phyloP scores from a whole-genome alignment of 306 rosid genomes.

The Lathyrus sativus region DNA sequence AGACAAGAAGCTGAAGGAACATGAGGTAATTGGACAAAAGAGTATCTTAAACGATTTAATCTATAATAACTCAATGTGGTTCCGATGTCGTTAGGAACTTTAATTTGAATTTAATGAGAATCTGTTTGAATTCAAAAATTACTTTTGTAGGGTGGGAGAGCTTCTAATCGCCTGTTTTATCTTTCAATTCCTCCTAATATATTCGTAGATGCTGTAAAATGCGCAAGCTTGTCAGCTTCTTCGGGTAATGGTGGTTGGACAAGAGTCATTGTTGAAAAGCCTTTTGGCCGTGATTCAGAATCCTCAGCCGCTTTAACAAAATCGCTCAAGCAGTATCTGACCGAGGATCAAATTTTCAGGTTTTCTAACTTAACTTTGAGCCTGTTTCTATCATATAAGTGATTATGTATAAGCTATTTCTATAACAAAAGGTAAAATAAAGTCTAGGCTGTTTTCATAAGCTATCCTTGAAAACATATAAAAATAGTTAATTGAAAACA shows the following conservation, averaged over 20 bases:
- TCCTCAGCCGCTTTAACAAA: slow-evolving; percentile 91
- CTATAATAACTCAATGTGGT: slow-evolving; percentile 15
- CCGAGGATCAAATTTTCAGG: slow-evolving; percentile 95
- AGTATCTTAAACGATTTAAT: slow-evolving; percentile 10
- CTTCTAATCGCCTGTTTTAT: slow-evolving; percentile 87
- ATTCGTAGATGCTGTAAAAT: slow-evolving; percentile 77
- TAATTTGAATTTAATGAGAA: slow-evolving; percentile 18
- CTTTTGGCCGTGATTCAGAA: slow-evolving; percentile 91
- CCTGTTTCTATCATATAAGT: neutral
- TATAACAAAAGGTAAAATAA: neutral
- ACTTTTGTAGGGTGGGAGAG: slow-evolving; percentile 68
- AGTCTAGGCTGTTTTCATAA: neutral
- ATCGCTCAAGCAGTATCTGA: slow-evolving; percentile 73
- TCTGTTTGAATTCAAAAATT: slow-evolving; percentile 37
- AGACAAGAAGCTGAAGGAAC: slow-evolving; percentile 81
- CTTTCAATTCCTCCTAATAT: slow-evolving; percentile 90
- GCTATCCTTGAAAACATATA: too few relatives aligned
- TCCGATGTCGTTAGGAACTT: slow-evolving; percentile 12
- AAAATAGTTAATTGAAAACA: too few relatives aligned
- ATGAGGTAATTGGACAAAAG: slow-evolving; percentile 61
- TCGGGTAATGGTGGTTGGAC: slow-evolving; percentile 93
- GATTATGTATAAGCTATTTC: neutral
- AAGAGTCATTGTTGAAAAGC: slow-evolving; percentile 94
- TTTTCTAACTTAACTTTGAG: slow-evolving; percentile 20
- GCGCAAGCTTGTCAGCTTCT: slow-evolving; percentile 80